These are phyloP conservation scores for Pythium periplocum DNA, from an alignment of 352 stramenopile species.

Conservation along the genomic window DNA sequence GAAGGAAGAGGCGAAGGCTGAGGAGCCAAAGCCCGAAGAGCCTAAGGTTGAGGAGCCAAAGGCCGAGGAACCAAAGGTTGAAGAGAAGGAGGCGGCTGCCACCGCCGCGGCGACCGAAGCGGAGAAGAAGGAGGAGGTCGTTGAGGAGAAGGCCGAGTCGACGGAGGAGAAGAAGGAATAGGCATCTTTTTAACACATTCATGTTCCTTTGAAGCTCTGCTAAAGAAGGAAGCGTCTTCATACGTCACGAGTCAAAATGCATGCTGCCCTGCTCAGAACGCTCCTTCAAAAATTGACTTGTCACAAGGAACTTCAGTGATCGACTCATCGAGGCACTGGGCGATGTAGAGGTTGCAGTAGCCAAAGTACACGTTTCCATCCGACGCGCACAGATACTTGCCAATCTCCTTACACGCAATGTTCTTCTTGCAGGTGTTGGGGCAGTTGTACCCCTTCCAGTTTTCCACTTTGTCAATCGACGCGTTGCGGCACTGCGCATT, in stretches of 20 bases:
- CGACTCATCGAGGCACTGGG: conserved; percentile 21
- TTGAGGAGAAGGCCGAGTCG: background rate
- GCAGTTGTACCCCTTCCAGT: conserved; percentile 28
- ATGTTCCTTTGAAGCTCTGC: too few species aligned
- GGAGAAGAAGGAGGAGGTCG: background rate
- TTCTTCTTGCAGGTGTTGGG: conserved; percentile 22
- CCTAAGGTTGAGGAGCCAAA: conserved; percentile 4
- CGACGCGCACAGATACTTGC: conserved; percentile 23
- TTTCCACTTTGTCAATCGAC: conserved; percentile 9
- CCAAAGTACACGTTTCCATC: conserved; percentile 32
- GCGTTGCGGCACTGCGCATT: conserved; percentile 22
- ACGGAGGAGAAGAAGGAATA: conserved; percentile 5
- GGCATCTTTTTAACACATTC: background rate
- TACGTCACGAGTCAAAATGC: background rate
- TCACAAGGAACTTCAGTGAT: conserved; percentile 16
- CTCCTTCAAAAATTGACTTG: conserved; percentile 15
- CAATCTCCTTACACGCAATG: conserved; percentile 25
- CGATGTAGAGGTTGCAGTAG: conserved; percentile 27
- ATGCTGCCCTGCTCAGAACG: conserved; percentile 1
- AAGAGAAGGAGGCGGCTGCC: background rate
- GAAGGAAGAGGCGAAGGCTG: conserved; percentile 3
- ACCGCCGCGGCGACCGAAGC: too few species aligned
- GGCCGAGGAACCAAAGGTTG: conserved; percentile 4
- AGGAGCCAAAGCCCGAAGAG: conserved; percentile 5
- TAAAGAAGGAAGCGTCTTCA: too few species aligned